Evolutionary conservation across 2,329 filamentous ascomycete genomes (phyloP), one percentile per base, ranked within the genome.

Genomic region (Stachybotrys chlorohalonatus): DNA sequence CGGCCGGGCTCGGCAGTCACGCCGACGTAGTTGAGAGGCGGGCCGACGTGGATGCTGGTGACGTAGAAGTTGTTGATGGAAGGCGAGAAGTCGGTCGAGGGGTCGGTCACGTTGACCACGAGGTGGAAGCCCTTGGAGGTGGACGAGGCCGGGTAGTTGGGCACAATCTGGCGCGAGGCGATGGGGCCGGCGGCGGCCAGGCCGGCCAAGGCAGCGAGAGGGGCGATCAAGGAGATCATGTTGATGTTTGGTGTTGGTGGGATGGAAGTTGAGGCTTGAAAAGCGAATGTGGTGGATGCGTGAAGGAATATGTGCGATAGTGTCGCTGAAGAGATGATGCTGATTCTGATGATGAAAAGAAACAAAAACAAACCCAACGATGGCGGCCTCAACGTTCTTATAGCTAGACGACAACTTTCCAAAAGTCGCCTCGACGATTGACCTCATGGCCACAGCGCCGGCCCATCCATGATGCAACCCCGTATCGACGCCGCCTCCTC

Each of bases 91-190:
- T 75, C 71, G 11, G 57, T 57, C 13, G 63, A 51, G 1, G 59
- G 62, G 60, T 74, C 66, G 8, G 71, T 73, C 47, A 76, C 70
- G 55, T 76, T 73, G 60, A 71, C 68, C n/a, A 73, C 64, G 16
- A 76, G 65, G 30, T 61, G 65, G 68, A 75, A 75, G 54, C 64
- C 64, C 51, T 59, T 58, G 39, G 61, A 63, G 13, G 49, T 50
- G 15, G 57, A 53, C n/a, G 52, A 55, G 3, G 36, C 7, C 16
- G 57, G 60, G 36, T 58, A 60, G 47, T 54, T 31, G 31, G 57
- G 54, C 7, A 16, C 36, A 49, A 48, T 47, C 48, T 53, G 47
- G 30, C 54, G 31, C 7, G 52, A 49, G 49, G 32, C 49, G 13
- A 58, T 17, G 31, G 63, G 58, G 32, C 59, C 57, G 53, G 62